Conservation (phyloP, 805 yeast species). For the Millerago galiae region DNA sequence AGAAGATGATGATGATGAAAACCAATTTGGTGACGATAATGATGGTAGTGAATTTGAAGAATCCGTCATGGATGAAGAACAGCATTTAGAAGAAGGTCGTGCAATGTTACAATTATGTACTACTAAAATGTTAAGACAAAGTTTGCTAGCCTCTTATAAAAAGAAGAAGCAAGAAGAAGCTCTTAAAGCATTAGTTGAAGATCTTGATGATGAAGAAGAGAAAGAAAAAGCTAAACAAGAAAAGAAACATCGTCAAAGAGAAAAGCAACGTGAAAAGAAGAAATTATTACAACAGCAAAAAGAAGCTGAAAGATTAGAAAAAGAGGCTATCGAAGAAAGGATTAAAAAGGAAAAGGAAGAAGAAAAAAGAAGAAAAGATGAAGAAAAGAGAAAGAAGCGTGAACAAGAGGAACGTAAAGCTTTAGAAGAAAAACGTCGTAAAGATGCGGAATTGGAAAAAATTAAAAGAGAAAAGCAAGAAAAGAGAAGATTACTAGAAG, state of each 20-base stretch:
- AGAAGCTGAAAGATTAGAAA: slow-evolving; percentile 45
- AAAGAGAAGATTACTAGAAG: slow-evolving; percentile 28
- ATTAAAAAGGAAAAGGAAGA: slow-evolving; percentile 29
- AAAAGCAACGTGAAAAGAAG: slow-evolving; percentile 67
- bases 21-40: slow-evolving; percentile 31
- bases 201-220: slow-evolving; percentile 62
- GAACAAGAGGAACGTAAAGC: slow-evolving; percentile 35
- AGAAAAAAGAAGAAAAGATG: slow-evolving; percentile 34
- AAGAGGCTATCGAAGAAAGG: slow-evolving; percentile 37
- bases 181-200: slow-evolving; percentile 54
- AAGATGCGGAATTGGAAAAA: slow-evolving; percentile 31
- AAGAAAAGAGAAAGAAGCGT: slow-evolving; percentile 35
- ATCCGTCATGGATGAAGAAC: slow-evolving; percentile 48
- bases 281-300: slow-evolving; percentile 45
- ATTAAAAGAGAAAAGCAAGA: slow-evolving; percentile 29
- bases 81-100: slow-evolving; percentile 70
- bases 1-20: slow-evolving; percentile 30
- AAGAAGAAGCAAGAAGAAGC: slow-evolving; percentile 77
- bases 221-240: slow-evolving; percentile 61
- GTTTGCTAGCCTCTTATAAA: slow-evolving; percentile 69
- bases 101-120: slow-evolving; percentile 75
- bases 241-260: slow-evolving; percentile 49
- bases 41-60: slow-evolving; percentile 33
- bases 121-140: slow-evolving; percentile 67
- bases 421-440: slow-evolving; percentile 32